Base-by-base conservation (phyloP, 2,329 filamentous ascomycete genomes). In the Aspergillus hiratsukae region DNA sequence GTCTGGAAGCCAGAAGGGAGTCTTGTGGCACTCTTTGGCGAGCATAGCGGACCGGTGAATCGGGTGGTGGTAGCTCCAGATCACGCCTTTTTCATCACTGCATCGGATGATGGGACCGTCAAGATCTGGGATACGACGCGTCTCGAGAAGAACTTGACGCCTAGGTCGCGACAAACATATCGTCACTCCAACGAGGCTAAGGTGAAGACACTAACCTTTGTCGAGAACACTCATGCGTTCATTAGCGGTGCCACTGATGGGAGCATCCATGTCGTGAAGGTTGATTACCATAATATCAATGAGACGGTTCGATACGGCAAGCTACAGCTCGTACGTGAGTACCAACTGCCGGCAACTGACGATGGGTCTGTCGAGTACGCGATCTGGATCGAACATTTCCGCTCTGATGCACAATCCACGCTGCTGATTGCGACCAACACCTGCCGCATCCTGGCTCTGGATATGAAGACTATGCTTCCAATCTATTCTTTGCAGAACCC, bases 221-320 rank as follows among this genome's bases (percentile, higher is more conserved):
- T 99, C 41, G 92, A 97, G 68, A 89, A 91, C 63, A 96, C 92
- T 0, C 91, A 97, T 71, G 92, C 90, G 23, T 97, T 99, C 69
- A 82, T 96, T 59, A 96, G 90, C 68, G 94, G 90, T 52, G 92
- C 90, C 4, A 91, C 84, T 49, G 92, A 99, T 71, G 94, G 94
- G 23, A 93, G 87, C 64, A 87, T 99, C 9, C 88, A 96, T 68
- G 89, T 95, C 2, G 88, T 97, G 58, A 91, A 91, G 68, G 86
- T 96, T n/a, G 85, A 89, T 57, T 85, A 85, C 61, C 75, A 80
- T 19, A 82, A 82, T 56, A 72, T 78, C 17, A 80, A 81, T 37
- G 83, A 84, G 5, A 81, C 83, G 52, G 76, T 77, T 35, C 87
- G 90, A 55, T 97, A 97, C 69, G 86, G 89, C 46, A 92, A 90